Evolutionary conservation across 1,139 yeast genomes (phyloP), one percentile per base, ranked within the genome.

Genomic region (Candida tetrigidarum): DNA sequence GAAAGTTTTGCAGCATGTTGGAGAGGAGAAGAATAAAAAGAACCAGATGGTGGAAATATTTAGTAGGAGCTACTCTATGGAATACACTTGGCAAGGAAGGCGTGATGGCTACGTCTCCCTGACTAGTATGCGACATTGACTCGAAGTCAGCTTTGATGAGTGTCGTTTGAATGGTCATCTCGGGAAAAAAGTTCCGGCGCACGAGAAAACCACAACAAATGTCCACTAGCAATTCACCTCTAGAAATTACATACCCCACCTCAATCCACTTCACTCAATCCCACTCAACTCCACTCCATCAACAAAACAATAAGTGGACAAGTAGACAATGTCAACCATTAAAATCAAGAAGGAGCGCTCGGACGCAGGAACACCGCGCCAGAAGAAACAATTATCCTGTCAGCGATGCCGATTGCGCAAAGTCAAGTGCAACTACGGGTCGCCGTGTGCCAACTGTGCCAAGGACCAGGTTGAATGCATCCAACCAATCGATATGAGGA

Each of bases 361-460:
- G 6, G 20, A 23, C 15, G 36, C 18, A 12, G 37, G 27, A 2
- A 12, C 23, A 5, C 16, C 12, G 16, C 41, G 28, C 28, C 28
- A 35, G 2, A 29, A 25, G 22, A 52, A 51, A 26, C 41, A 51
- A 41, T 47, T 58, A 37, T 64, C 71, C 40, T 80, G 84, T 55
- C 74, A 72, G 53, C 58, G 80, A 41, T 80, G 85, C 55, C 65
- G 84, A 16, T 51, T 64, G n/a, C 67, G 80, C 41, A 76, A 81
- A 54, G 78, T 80, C 51, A 78, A 77, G 57, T 81, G 86, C 57
- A 74, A 78, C 53, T 64, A 70, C 44, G 71, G 68, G 8, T 62
- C 58, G 42, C 86, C 86, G 0, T 81, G 86, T 53, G 63, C 71
- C 19, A 70, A 70, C 41, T 81, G 86, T 57, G 57, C 60, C 18